phyloP scores from a whole-genome alignment of 225 moss, liverwort and hornwort species.

The Bryum argenteum region DNA sequence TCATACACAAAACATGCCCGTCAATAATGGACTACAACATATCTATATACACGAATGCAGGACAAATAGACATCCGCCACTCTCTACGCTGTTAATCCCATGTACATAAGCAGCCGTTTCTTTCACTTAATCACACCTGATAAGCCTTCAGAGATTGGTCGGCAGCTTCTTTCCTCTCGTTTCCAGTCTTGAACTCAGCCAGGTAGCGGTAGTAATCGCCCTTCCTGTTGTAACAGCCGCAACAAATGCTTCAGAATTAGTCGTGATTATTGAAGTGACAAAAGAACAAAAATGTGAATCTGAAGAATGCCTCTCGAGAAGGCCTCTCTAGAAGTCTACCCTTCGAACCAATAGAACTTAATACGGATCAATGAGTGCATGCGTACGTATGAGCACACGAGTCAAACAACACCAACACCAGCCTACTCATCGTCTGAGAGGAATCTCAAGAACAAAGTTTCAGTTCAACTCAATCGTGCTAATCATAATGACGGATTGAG shows the following conservation, averaged over 20 bases:
- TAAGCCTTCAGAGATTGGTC: constrained; percentile 90
- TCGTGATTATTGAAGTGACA: too few species aligned
- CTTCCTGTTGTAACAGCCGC: constrained; percentile 52
- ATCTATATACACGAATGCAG: neutral
- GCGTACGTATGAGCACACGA: neutral
- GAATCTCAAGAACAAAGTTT: constrained; percentile 3
- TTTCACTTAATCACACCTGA: constrained; percentile 44
- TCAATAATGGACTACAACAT: neutral
- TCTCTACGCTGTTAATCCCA: neutral
- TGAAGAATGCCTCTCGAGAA: too few species aligned
- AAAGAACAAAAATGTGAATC: too few species aligned
- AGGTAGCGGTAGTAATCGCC: constrained; percentile 83
- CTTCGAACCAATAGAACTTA: neutral
- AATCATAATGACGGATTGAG: constrained; percentile 1
- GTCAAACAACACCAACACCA: neutral
- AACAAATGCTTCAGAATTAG: neutral
- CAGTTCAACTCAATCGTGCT: constrained; percentile 5
- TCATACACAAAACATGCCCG: neutral
- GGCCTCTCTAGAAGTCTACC: too few species aligned
- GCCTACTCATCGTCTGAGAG: neutral
- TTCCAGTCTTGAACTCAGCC: constrained; percentile 84
- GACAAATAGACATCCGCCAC: neutral
- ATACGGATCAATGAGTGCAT: neutral
- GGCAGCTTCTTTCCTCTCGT: constrained; percentile 80
- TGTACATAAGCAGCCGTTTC: too few species aligned